phyloP scores from a whole-genome alignment of 306 rosid species.

The Quercus engelmannii region DNA sequence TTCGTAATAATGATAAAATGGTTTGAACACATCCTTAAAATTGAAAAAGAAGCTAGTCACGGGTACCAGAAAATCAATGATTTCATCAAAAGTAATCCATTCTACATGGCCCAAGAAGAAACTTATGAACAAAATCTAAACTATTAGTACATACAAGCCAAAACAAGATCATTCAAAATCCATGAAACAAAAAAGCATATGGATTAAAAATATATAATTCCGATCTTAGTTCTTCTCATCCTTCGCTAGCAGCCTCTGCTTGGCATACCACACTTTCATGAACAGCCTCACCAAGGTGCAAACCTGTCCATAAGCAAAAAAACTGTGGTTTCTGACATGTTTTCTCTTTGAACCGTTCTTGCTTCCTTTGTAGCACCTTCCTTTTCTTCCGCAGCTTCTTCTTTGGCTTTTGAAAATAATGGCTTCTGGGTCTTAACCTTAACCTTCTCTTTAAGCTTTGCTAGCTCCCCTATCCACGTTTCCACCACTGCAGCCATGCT shows the following conservation, averaged over 20 bases:
- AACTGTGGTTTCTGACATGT: slow-evolving; percentile 56
- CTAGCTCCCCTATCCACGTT: slow-evolving; percentile 63
- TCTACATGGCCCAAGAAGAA: neutral
- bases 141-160: neutral
- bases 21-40: neutral
- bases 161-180: neutral
- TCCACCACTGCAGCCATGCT: slow-evolving; percentile 68
- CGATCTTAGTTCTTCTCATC: neutral
- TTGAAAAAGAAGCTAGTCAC: neutral
- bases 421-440: slow-evolving; percentile 28
- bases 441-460: slow-evolving; percentile 56
- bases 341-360: slow-evolving; percentile 9
- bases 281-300: slow-evolving; percentile 54
- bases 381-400: slow-evolving; percentile 15
- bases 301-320: slow-evolving; percentile 87
- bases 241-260: neutral
- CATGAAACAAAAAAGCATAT: neutral
- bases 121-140: neutral
- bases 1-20: too few relatives aligned
- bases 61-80: neutral
- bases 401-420: slow-evolving; percentile 29
- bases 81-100: neutral
- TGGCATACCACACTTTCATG: too few relatives aligned
- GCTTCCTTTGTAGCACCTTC: slow-evolving; percentile 16
- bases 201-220: neutral